Base-by-base conservation (phyloP, 164 flowering plant genomes). In the Vitis vinifera region DNA sequence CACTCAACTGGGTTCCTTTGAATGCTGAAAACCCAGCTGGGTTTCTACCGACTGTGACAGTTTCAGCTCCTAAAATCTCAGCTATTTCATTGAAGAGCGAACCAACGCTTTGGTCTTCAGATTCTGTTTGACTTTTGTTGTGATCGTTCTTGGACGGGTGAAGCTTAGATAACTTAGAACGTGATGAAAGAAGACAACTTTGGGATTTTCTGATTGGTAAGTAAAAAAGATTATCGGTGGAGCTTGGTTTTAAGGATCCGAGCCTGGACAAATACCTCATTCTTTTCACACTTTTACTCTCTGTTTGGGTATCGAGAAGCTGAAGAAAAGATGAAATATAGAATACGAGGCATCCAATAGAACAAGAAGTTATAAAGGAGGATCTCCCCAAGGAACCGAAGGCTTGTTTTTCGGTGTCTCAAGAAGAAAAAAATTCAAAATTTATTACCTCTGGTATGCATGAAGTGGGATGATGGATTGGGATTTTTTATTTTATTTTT, bases 11-110 rank as follows among this genome's bases (percentile, higher is more conserved):
- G 71, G 61, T 69, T 48, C 73, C 82, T 49, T 67, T 12, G 4
- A 70, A 63, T 8, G 48, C 12, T 30, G 76, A 73, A 69, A 73
- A 37, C 75, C 80, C 80, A 69, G 59, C 15, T 53, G 80, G 52
- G 10, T 23, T 68, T 59, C 57, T 64, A 49, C 68, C 77, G 0
- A 62, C 0, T 10, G 2, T 30, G 9, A 81, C 66, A 27, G 63
- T 72, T 12, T 73, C 84, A 66, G 83, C 63, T 23, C 91, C 91
- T 37, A 91, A 59, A 68, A 91, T 85, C 65, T 80, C 82, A 49
- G 83, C 73, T 30, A 91, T 89, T 50, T 84, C 85, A 60, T 65
- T 73, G 72, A 91, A 86, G 17, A 91, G 3, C 77, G 62, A 29
- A 37, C 55, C 17, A 70, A 29, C n/a, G 60, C 67, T 1, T 72